Percentiles rank a stretch among this genome's conserved stretches.
These are phyloP conservation scores for Pleurotus ostreatus DNA, from an alignment of 768 basidiomycete species.

Conservation along the genomic window DNA sequence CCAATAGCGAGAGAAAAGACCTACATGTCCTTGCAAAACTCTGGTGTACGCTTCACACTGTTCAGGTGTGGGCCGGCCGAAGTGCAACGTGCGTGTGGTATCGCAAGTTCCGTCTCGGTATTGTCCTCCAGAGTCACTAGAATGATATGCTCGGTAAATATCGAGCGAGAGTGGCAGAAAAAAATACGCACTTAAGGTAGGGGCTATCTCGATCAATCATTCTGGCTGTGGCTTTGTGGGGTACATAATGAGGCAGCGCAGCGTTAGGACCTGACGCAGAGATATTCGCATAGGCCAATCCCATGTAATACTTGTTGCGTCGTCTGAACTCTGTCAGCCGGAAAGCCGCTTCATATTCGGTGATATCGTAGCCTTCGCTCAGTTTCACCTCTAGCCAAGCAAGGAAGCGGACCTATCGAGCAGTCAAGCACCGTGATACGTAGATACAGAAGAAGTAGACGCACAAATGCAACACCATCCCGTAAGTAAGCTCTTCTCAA, in stretches of 20 bases:
- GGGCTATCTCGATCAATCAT: slow-evolving; percentile 77
- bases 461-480: slow-evolving; percentile 81
- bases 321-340: slow-evolving; percentile 74
- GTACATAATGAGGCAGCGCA: slow-evolving; percentile 91
- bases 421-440: slow-evolving; percentile 11
- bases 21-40: slow-evolving; percentile 93
- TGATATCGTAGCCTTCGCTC: slow-evolving; percentile 71
- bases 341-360: slow-evolving; percentile 90
- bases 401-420: slow-evolving; percentile 65
- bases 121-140: slow-evolving; percentile 89
- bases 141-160: slow-evolving; percentile 10
- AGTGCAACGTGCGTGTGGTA: slow-evolving; percentile 79
- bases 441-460: slow-evolving; percentile 26
- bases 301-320: slow-evolving; percentile 71
- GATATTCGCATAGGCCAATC: slow-evolving; percentile 86
- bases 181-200: slow-evolving; percentile 75
- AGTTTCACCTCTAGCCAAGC: slow-evolving; percentile 89
- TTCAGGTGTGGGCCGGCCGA: slow-evolving; percentile 82
- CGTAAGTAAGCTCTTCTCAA: slow-evolving; percentile 73
- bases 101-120: slow-evolving; percentile 89
- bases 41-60: slow-evolving; percentile 91
- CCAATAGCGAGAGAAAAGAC: slow-evolving; percentile 27
- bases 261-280: slow-evolving; percentile 89
- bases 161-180: slow-evolving; percentile 11
- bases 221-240: slow-evolving; percentile 60